Conservation (phyloP, 352 stramenopile genomes). For the Phytophthora citricola region DNA sequence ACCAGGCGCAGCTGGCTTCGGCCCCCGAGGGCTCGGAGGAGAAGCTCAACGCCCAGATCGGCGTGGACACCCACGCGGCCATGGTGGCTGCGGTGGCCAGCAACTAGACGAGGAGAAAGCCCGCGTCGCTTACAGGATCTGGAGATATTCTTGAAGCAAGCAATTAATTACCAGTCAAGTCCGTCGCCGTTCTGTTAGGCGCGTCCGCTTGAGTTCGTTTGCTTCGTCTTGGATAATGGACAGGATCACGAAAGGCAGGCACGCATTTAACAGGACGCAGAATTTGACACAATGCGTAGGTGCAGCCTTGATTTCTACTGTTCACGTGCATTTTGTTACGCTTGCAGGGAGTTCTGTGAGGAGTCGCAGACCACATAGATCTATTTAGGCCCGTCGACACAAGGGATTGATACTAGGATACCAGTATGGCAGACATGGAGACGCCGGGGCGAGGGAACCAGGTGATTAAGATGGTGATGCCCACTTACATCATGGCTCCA, state of each 20-base stretch:
- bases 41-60: slow-evolving; percentile 95
- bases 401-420: background rate
- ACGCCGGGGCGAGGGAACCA: slow-evolving; percentile 49
- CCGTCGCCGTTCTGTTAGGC: slow-evolving; percentile 27
- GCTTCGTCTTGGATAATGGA: background rate
- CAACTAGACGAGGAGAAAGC: slow-evolving; percentile 46
- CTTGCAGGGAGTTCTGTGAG: slow-evolving; percentile 6
- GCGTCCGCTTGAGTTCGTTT: slow-evolving; percentile 28
- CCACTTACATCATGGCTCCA: slow-evolving; percentile 85
- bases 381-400: slow-evolving; percentile 3
- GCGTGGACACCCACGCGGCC: slow-evolving; percentile 94
- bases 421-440: slow-evolving; percentile 65
- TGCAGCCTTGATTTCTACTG: background rate
- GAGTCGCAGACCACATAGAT: slow-evolving; percentile 29
- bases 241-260: background rate
- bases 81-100: slow-evolving; percentile 91
- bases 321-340: background rate
- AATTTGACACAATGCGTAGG: slow-evolving; percentile 14
- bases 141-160: slow-evolving; percentile 11
- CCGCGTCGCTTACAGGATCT: slow-evolving; percentile 1
- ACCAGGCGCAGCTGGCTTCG: slow-evolving; percentile 85
- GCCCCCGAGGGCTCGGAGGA: slow-evolving; percentile 89
- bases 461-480: slow-evolving; percentile 85
- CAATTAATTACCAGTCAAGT: slow-evolving; percentile 47
- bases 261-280: slow-evolving; percentile 11